Evolutionary conservation across 305 asterid species (phyloP).

Genomic region (Coffea humblotiana): DNA sequence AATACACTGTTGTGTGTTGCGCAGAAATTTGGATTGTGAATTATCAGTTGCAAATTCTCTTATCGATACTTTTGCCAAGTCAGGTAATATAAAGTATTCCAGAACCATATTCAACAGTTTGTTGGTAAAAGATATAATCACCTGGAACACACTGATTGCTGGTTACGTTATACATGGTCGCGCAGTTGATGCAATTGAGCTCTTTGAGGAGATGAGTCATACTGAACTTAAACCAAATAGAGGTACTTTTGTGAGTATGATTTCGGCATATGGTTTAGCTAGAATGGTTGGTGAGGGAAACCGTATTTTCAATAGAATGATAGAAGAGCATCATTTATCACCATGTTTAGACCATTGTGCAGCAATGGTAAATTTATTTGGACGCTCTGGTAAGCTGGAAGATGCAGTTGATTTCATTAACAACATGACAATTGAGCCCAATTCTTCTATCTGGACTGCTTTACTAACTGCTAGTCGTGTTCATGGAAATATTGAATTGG

Average conservation of each 20-base stretch:
- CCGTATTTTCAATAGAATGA: slow-evolving; percentile 43
- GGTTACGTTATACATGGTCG: slow-evolving; percentile 65
- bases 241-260: slow-evolving; percentile 63
- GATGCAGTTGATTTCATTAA: slow-evolving; percentile 57
- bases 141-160: slow-evolving; percentile 77
- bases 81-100: slow-evolving; percentile 58
- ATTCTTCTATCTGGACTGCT: slow-evolving; percentile 58
- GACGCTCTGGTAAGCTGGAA: slow-evolving; percentile 73
- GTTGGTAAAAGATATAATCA: slow-evolving; percentile 58
- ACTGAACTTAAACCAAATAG: slow-evolving; percentile 52
- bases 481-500: slow-evolving; percentile 57
- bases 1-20: slow-evolving; percentile 61
- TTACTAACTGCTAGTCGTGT: slow-evolving; percentile 59
- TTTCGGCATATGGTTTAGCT: slow-evolving; percentile 68
- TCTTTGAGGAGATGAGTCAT: slow-evolving; percentile 56
- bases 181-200: slow-evolving; percentile 47
- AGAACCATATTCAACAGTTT: slow-evolving; percentile 50
- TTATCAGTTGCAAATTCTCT: slow-evolving; percentile 62
- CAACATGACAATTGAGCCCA: slow-evolving; percentile 46
- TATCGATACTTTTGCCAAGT: slow-evolving; percentile 66
- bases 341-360: slow-evolving; percentile 65
- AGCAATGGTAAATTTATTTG: slow-evolving; percentile 67
- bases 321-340: slow-evolving; percentile 41
- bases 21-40: slow-evolving; percentile 48
- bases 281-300: slow-evolving; percentile 61